These are phyloP conservation scores for Aspergillus tubingensis DNA, from an alignment of 2,329 filamentous ascomycete species.

Conservation along the genomic window DNA sequence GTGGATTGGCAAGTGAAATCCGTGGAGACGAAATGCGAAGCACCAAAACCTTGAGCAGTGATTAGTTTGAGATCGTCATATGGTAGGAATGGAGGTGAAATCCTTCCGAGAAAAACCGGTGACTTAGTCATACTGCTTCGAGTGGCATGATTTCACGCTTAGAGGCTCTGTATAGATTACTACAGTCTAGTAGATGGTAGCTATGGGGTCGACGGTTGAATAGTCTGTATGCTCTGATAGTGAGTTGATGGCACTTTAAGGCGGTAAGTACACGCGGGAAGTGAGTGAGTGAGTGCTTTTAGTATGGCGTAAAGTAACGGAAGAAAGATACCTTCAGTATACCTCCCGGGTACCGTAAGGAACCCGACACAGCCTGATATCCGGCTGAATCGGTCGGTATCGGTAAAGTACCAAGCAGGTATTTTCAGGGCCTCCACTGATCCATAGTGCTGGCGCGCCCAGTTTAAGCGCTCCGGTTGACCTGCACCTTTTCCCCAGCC, in stretches of 20 bases:
- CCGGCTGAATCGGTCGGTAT: neutral
- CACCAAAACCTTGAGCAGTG: neutral
- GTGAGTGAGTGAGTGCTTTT: neutral
- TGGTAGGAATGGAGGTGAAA: neutral
- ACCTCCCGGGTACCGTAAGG: neutral
- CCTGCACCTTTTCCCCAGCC: constrained; percentile 21
- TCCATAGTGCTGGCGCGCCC: constrained; percentile 25
- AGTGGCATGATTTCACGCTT: constrained; percentile 3
- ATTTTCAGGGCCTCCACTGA: constrained; percentile 15
- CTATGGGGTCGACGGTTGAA: neutral
- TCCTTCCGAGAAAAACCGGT: neutral
- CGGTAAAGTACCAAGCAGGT: constrained; percentile 3
- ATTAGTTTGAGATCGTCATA: neutral
- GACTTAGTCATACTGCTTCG: neutral
- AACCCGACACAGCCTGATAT: neutral
- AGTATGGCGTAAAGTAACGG: neutral
- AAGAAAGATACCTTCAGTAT: neutral
- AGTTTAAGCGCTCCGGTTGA: constrained; percentile 16
- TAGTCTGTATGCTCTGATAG: neutral
- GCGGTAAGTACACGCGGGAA: neutral
- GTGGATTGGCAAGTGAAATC: neutral
- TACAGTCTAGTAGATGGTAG: neutral
- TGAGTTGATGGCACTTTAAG: neutral
- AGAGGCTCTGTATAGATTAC: neutral
- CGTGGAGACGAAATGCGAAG: neutral